A percentile compares a stretch with the other conserved stretches of the same genome.
Evolutionary conservation across 805 yeast species (phyloP).

Genomic region (Brettanomyces bruxellensis): DNA sequence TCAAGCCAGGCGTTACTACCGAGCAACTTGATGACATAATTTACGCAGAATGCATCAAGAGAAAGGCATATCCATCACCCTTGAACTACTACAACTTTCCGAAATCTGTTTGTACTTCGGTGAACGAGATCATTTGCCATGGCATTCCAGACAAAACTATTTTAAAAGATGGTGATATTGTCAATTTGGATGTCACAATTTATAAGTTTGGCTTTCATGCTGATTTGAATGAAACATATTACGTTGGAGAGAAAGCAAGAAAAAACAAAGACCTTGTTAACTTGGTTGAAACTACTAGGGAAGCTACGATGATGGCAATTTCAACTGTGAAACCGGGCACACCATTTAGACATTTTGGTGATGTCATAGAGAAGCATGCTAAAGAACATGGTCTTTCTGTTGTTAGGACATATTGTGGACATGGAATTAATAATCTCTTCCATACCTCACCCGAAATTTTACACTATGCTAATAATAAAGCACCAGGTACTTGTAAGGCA

Average conservation of each 20-base stretch:
- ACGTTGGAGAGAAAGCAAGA: conserved; percentile 84
- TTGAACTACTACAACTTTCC: conserved; percentile 91
- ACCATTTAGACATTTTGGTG: conserved; percentile 79
- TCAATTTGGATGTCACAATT: conserved; percentile 82
- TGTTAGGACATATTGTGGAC: conserved; percentile 88
- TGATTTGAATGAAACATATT: conserved; percentile 93
- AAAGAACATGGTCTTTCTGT: conserved; percentile 70
- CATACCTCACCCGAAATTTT: conserved; percentile 91
- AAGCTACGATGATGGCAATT: conserved; percentile 78
- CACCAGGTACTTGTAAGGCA: conserved; percentile 87
- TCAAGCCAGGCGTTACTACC: conserved; percentile 85
- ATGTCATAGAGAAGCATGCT: conserved; percentile 82
- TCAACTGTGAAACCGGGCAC: conserved; percentile 84
- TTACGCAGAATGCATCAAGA: conserved; percentile 79
- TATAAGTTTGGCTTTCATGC: conserved; percentile 87
- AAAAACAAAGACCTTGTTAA: conserved; percentile 76
- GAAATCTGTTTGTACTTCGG: conserved; percentile 84
- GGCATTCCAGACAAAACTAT: conserved; percentile 92
- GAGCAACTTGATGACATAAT: conserved; percentile 83
- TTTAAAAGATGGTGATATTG: conserved; percentile 87
- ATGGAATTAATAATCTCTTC: conserved; percentile 80
- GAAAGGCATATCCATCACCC: conserved; percentile 92
- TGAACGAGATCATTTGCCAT: conserved; percentile 93
- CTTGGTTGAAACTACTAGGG: conserved; percentile 87
- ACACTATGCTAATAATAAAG: conserved; percentile 89